Base-by-base conservation (phyloP, 257 asterid species). In the Hygrophila difformis region DNA sequence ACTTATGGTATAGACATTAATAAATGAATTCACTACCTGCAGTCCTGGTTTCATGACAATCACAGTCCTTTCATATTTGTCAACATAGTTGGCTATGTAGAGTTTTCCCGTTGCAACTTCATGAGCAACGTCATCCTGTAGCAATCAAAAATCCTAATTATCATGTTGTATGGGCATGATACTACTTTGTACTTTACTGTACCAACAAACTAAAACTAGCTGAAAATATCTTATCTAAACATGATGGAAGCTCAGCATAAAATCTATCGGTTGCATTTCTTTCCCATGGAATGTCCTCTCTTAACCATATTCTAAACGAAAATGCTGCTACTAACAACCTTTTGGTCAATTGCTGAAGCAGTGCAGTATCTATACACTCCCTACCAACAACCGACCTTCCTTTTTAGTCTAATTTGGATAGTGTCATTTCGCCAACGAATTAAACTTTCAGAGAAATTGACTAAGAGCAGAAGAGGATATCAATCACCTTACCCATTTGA, bases 1-100 rank as follows among this genome's bases (percentile, higher is more conserved):
- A 18, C 13, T 50, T 22, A 4, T 39, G 15, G 16, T 16, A 20
- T 16, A 35, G 18, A 22, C 12, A 1, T 26, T 49, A 19, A 15
- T 12, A 24, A 15, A 10, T 9, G 20, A 19, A n/a, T n/a, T n/a
- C 47, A 29, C 3, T 64, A 80, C 93, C 87, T 65, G 70, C 43
- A 64, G 39, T 40, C 81, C 79, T 37, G 87, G 84, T 63, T 75
- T 71, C 72, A 81, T 78, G 42, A 77, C 57, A 10, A 81, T 75
- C 15, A 81, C 81, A n/a, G 72, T 64, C 68, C 93, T 69, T 41
- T 87, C 87, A 2, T 39, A 22, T 53, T 58, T 72, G 49, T 81
- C 87, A 12, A 34, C 41, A 43, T 66, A 81, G 63, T 65, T 62
- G 19, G 87, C 83, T 63, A 66, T 63, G 65, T 77, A 74, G 22